Percentiles rank a stretch among this genome's conserved stretches.
Evolutionary conservation across 148 eudicot genomes (phyloP).

Genomic region (Fagopyrum tataricum): DNA sequence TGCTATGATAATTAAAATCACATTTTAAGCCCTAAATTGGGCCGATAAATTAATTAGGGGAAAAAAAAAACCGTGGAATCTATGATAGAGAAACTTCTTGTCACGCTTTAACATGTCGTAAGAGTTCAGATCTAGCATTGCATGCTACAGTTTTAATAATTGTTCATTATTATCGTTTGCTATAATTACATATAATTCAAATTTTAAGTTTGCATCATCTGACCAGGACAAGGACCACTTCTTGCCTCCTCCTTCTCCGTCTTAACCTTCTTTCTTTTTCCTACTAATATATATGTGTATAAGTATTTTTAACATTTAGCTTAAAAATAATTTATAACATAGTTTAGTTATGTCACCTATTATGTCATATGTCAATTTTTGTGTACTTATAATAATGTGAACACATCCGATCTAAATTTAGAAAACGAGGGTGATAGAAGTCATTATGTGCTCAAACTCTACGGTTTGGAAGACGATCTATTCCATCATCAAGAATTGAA

Average conservation of each 20-base stretch:
- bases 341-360: neutral
- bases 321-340: no score
- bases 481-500: no score
- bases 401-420: neutral
- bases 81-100: neutral
- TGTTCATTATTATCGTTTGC: neutral
- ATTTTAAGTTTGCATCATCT: neutral
- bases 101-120: neutral
- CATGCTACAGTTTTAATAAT: slow-evolving; percentile 1
- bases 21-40: neutral
- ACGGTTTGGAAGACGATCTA: no score
- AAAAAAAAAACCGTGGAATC: neutral
- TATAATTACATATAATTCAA: slow-evolving; percentile 2
- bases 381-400: neutral
- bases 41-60: neutral
- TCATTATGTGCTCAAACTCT: neutral
- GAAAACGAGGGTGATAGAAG: neutral
- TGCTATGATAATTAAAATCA: neutral
- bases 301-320: no score
- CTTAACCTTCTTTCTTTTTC: neutral
- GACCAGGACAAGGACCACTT: neutral
- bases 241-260: neutral
- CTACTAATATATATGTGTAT: no score
- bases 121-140: neutral
- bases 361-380: neutral